Evolutionary conservation across 805 yeast species (phyloP), one percentile per base, ranked within the genome.

Genomic region (Metschnikowia colocasiae): DNA sequence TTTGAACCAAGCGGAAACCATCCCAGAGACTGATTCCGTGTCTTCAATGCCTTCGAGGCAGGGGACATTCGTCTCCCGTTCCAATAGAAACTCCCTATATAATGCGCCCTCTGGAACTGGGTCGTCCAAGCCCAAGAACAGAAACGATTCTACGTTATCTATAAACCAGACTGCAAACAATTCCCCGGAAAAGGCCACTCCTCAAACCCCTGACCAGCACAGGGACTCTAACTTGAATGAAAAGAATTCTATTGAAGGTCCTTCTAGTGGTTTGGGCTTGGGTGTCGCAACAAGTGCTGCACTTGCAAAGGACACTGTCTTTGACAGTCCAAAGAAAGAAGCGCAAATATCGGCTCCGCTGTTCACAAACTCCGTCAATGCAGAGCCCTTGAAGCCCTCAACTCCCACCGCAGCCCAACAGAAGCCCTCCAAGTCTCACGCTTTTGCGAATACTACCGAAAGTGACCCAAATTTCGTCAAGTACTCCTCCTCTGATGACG

Each of bases 401-500:
- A 10, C 7, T 1, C 19, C 41, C 8, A 23, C n/a, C 16, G 25
- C 41, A n/a, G 32, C 22, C 10, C 29, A 26, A 22, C 23, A 22
- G 10, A 31, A 20, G 27, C 38, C 22, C 3, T 19, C 34, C 16
- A 29, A 30, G 27, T 16, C 39, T 6, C 36, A 31, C 15, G 29
- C n/a, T 2, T 22, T 22, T 10, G 39, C 20, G 10, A 32, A 39
- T 10, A 22, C 41, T n/a, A 10, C 43, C 8, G 27, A 35, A 23
- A 47, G 41, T 9, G 69, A 59, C 6, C 73, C 76, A 12, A 71
- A 71, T 50, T 62, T 70, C 7, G 66, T 67, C 9, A 67, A 61
- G 44, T 68, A 68, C 49, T 58, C 63, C 12, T 65, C 67, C 18
- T 54, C 63, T 0, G 64, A 68, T 12, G 60, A 60, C 8, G 69